Evolutionary conservation across 1,139 yeast species (phyloP), one percentile per base, ranked within the genome.

Genomic region (Debaryomyces sp.): DNA sequence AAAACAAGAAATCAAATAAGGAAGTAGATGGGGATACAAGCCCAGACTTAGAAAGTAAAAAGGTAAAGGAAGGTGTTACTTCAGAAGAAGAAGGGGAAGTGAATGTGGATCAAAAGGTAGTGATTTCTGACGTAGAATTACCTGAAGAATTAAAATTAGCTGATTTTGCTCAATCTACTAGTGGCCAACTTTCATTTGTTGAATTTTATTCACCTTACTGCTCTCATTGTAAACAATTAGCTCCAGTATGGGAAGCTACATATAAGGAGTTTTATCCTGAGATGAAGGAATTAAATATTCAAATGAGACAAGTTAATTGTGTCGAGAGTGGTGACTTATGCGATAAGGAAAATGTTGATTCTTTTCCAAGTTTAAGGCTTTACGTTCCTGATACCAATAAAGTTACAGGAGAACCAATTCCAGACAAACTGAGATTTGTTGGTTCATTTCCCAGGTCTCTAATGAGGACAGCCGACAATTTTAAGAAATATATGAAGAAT

Each of bases 121-220:
- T 34, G 24, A 39, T 32, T 21, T 32, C 48, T 17, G 44, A 43
- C 4, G 39, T 50, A 12, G 45, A 48, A n/a, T 66, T 70, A 2
- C 67, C 70, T 0, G 61, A 55, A 15, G 41, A 41, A 60, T 51
- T 79, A 54, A 68, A 63, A 6, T 44, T 56, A 17, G 66, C 58
- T 2, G 68, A 65, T 29, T 85, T 85, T 55, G 82, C 82, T 54
- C 53, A 60, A 15, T 62, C 64, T 7, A 63, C 85, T 3, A 59
- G 76, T 15, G 62, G 69, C 9, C 81, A 81, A 12, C 64, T 84
- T 24, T 81, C 87, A 45, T 66, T 82, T 47, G 81, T 85, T 13
- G 89, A 85, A 61, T 86, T 86, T 61, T 86, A 64, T 59, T 83
- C 89, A 23, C 92, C 92, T 0, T 81, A 80, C 58, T 87, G 95